phyloP scores from a whole-genome alignment of 1,139 yeast species.

The Lodderomyces oxycetoniae region DNA sequence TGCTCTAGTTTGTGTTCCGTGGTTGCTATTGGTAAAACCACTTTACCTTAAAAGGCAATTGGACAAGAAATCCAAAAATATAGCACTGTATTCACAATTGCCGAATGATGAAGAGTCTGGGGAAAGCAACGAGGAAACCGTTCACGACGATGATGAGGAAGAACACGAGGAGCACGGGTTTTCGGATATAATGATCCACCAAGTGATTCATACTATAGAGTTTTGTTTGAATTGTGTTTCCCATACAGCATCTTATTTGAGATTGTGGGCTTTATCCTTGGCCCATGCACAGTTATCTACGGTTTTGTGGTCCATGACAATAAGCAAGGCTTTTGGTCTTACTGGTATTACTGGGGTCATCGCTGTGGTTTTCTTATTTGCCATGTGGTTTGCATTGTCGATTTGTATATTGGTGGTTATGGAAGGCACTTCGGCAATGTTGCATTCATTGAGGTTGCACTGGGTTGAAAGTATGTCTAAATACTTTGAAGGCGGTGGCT shows the following conservation, averaged over 20 bases:
- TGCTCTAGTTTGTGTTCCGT: constrained; percentile 73
- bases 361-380: constrained; percentile 58
- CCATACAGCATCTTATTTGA: constrained; percentile 72
- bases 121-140: constrained; percentile 16
- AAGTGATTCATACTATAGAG: constrained; percentile 75
- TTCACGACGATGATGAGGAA: constrained; percentile 40
- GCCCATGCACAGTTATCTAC: constrained; percentile 77
- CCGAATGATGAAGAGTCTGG: constrained; percentile 21
- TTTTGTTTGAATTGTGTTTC: constrained; percentile 75
- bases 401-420: constrained; percentile 69
- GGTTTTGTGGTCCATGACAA: constrained; percentile 77
- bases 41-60: constrained; percentile 41
- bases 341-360: constrained; percentile 49
- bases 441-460: constrained; percentile 76
- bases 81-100: constrained; percentile 23
- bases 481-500: constrained; percentile 80
- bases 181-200: constrained; percentile 76
- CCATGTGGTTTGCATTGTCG: constrained; percentile 74
- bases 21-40: constrained; percentile 69
- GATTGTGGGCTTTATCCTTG: constrained; percentile 75
- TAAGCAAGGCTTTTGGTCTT: constrained; percentile 50
- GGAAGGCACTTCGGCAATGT: constrained; percentile 89
- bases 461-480: constrained; percentile 90
- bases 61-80: constrained; percentile 39
- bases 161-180: constrained; percentile 56